A percentile compares a stretch with the other conserved stretches of the same genome.
phyloP scores from a whole-genome alignment of 2,329 filamentous ascomycete genomes.

The Xylaria sp. region DNA sequence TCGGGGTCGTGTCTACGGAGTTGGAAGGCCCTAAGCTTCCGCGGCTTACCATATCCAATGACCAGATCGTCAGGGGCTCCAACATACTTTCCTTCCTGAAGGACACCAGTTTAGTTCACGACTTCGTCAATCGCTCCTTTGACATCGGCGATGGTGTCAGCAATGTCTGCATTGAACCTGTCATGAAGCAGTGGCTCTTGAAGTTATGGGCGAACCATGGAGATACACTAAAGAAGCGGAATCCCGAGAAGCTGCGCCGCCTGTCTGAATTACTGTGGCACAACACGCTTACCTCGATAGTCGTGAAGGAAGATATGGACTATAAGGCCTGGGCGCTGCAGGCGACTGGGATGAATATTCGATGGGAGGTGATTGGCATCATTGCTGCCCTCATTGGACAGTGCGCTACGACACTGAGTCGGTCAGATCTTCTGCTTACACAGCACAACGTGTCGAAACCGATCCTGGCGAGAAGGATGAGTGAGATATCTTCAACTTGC shows the following conservation, averaged over 20 bases:
- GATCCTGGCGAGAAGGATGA: slow-evolving; percentile 47
- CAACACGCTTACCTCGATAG: slow-evolving; percentile 49
- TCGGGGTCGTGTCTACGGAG: slow-evolving; percentile 44
- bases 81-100: slow-evolving; percentile 50
- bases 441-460: slow-evolving; percentile 46
- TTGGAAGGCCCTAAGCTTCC: slow-evolving; percentile 43
- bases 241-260: slow-evolving; percentile 49
- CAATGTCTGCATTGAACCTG: slow-evolving; percentile 44
- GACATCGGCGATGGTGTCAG: slow-evolving; percentile 47
- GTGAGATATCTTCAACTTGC: slow-evolving; percentile 46
- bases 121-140: slow-evolving; percentile 47
- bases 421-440: slow-evolving; percentile 45
- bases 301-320: slow-evolving; percentile 46
- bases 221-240: slow-evolving; percentile 47
- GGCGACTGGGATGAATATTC: slow-evolving; percentile 48
- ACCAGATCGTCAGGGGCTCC: slow-evolving; percentile 48
- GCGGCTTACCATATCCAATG: slow-evolving; percentile 46
- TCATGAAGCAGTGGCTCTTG: slow-evolving; percentile 51
- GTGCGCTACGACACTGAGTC: slow-evolving; percentile 44
- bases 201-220: slow-evolving; percentile 47
- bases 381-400: slow-evolving; percentile 48
- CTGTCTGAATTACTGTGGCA: slow-evolving; percentile 51
- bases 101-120: slow-evolving; percentile 46
- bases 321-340: slow-evolving; percentile 46
- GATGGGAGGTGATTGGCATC: slow-evolving; percentile 53